Evolutionary conservation across 169 alveolate species (phyloP), one percentile per base, ranked within the genome.

Genomic region (Cryptosporidium ubiquitum): DNA sequence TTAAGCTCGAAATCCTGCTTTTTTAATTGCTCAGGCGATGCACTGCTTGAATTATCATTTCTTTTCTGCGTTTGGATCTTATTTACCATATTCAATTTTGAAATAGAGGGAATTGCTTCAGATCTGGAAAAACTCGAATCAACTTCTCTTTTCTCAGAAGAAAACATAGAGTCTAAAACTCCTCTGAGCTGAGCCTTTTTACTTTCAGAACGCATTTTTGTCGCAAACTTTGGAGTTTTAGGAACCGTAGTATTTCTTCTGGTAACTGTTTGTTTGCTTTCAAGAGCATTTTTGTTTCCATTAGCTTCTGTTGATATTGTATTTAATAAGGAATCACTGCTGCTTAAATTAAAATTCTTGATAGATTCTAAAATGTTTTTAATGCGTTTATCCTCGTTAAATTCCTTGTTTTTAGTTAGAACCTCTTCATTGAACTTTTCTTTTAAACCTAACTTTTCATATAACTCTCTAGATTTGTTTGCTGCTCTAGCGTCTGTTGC

Each of bases 401-500:
- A 79, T 29, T 79, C 89, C 52, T 42, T 64, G 35, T 61, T 79
- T 61, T 79, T 79, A 3, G 16, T 61, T 39, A 61, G 29, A 26
- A 79, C 89, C 29, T 58, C 89, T 23, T 61, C 75, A 39, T 79
- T 79, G 33, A 79, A 79, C 20, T 29, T 69, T 18, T 69, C 39
- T 29, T 23, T 47, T 7, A 79, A 37, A 18, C 52, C 75, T 23
- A 79, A 47, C 26, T 26, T 79, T 26, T 79, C 79, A 12, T 29
- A 39, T 42, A 79, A 16, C 16, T 40, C 55, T 79, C 39, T 79
- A 39, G 89, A 79, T 47, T 64, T 58, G 9, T 42, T 79, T 47
- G 75, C 58, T 29, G 89, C 89, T 47, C 89, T 79, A 39, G 74
- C 47, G 39, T 79, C 75, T 9, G 89, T 79, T 42, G 71, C 73